A percentile compares a stretch with the other conserved stretches of the same genome.
Evolutionary conservation across 805 yeast genomes (phyloP).

Genomic region (Candida nemodendra): DNA sequence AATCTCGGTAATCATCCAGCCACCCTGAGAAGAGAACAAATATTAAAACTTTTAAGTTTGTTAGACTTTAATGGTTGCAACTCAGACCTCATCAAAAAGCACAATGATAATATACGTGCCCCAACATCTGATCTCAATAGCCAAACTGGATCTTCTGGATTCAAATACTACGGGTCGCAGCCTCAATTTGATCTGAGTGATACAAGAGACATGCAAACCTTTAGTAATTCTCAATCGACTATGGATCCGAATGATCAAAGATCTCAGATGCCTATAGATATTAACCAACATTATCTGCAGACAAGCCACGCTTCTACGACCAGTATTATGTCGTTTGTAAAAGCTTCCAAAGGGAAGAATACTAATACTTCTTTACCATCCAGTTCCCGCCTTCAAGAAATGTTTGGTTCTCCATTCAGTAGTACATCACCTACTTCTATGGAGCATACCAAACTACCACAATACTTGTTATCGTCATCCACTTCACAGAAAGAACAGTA

Average conservation of each 20-base stretch:
- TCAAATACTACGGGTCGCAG: slow-evolving; percentile 7
- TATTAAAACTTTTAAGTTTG: slow-evolving; percentile 60
- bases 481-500: slow-evolving; percentile 8
- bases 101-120: slow-evolving; percentile 45
- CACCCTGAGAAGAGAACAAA: slow-evolving; percentile 67
- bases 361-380: neutral
- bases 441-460: neutral
- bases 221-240: neutral
- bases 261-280: neutral
- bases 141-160: slow-evolving; percentile 14
- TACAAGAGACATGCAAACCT: neutral
- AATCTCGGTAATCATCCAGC: slow-evolving; percentile 80
- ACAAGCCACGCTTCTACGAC: neutral
- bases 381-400: neutral
- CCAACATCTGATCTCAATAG: slow-evolving; percentile 26
- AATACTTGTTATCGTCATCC: slow-evolving; percentile 1
- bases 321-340: neutral
- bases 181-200: neutral
- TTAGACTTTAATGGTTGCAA: slow-evolving; percentile 68
- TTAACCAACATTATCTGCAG: neutral
- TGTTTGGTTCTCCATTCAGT: neutral
- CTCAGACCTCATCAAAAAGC: slow-evolving; percentile 54
- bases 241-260: neutral
- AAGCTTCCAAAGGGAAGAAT: neutral
- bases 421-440: neutral